Evolutionary conservation across 2,329 filamentous ascomycete species (phyloP).

Genomic region (Diaporthe amygdali): DNA sequence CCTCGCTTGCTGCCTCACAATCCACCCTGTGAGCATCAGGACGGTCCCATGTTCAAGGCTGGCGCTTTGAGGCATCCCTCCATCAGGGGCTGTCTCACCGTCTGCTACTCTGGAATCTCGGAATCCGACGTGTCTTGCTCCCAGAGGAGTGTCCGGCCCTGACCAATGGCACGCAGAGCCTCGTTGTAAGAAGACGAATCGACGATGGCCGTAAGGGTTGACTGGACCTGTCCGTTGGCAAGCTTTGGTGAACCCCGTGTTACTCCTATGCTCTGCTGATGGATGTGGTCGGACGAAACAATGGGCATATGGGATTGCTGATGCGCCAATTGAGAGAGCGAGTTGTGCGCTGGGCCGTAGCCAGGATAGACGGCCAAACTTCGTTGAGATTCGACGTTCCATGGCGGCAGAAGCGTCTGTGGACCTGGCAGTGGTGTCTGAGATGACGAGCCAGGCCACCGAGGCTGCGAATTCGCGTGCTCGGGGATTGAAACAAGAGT

Average conservation of each 20-base stretch:
- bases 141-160: neutral
- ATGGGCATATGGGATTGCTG: neutral
- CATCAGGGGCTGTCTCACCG: too few species aligned
- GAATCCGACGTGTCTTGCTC: neutral
- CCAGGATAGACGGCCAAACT: neutral
- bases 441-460: neutral
- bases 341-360: neutral
- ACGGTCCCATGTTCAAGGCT: neutral
- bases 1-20: too few species aligned
- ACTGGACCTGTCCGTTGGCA: too few species aligned
- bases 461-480: neutral
- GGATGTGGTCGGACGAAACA: neutral
- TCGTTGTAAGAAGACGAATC: neutral
- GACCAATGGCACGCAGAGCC: neutral
- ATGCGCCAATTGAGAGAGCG: neutral
- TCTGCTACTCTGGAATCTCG: neutral
- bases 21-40: neutral
- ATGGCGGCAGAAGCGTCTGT: neutral
- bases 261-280: neutral
- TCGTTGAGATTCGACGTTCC: neutral
- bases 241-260: too few species aligned
- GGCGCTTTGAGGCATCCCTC: neutral
- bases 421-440: neutral
- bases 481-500: neutral
- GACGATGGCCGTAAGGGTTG: too few species aligned